phyloP scores from a whole-genome alignment of 192 early-diverging fungal genomes.

The Funneliformis mosseae region DNA sequence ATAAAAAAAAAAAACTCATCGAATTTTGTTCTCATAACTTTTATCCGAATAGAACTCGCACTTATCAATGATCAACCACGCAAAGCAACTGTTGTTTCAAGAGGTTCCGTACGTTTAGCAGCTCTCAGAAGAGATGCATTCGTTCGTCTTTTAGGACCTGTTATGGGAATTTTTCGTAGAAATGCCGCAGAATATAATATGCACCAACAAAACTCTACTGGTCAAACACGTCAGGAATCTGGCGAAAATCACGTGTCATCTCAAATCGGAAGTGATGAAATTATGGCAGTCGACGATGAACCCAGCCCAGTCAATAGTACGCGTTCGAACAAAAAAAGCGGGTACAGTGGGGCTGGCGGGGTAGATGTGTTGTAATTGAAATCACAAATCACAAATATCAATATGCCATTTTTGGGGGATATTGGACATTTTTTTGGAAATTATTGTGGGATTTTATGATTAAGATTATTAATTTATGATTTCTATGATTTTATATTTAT shows the following conservation, averaged over 20 bases:
- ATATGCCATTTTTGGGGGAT: conserved; percentile 46
- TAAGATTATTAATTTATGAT: not conserved
- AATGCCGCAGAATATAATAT: conserved; percentile 60
- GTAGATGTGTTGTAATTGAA: conserved; percentile 28
- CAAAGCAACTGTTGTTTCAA: conserved; percentile 62
- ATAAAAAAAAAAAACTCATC: not conserved
- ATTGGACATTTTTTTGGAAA: conserved; percentile 7
- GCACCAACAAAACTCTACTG: not conserved
- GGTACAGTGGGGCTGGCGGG: conserved; percentile 34
- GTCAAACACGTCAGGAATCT: not conserved
- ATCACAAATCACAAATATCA: conserved; percentile 21
- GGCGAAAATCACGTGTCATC: not conserved
- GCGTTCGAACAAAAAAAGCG: not conserved
- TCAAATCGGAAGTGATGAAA: not conserved
- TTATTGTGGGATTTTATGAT: conserved; percentile 9
- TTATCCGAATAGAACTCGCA: conserved; percentile 56
- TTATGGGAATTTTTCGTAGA: conserved; percentile 65
- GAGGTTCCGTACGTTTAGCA: conserved; percentile 62
- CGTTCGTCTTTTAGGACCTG: conserved; percentile 63
- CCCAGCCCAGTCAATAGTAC: no score
- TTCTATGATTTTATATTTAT: not conserved
- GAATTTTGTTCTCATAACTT: not conserved
- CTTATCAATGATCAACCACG: conserved; percentile 65
- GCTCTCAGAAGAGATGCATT: conserved; percentile 69
- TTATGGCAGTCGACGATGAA: conserved; percentile 17